Conservation (phyloP, 139 green algal genomes). For the Eudorina sp. region DNA sequence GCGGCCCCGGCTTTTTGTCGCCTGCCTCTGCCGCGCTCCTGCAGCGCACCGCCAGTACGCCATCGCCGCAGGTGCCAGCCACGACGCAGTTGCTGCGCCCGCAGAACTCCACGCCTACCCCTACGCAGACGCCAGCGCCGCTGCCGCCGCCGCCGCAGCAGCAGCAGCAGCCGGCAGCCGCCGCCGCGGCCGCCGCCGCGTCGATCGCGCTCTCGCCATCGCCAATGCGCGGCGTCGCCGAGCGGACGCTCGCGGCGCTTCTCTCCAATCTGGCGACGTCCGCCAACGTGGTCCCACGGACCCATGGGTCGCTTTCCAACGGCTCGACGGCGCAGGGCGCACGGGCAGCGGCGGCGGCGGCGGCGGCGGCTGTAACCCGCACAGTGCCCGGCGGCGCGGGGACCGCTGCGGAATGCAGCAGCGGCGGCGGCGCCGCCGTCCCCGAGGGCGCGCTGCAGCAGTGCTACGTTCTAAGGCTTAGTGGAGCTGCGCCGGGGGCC, state of each 20-base stretch:
- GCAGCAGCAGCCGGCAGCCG: not conserved
- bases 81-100: too few relatives aligned
- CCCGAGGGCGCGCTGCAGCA: not conserved
- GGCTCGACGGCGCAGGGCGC: too few relatives aligned
- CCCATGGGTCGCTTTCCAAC: too few relatives aligned
- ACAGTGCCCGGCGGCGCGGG: too few relatives aligned
- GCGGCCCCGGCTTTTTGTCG: not conserved
- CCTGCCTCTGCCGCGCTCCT: too few relatives aligned
- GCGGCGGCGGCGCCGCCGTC: not conserved
- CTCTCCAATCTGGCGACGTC: not conserved
- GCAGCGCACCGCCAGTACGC: too few relatives aligned
- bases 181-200: not conserved
- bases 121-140: too few relatives aligned
- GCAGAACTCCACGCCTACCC: too few relatives aligned
- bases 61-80: too few relatives aligned
- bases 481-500: not conserved
- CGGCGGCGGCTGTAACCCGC: too few relatives aligned
- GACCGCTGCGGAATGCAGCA: not conserved
- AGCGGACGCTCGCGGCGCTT: not conserved
- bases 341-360: too few relatives aligned
- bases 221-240: not conserved
- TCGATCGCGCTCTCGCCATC: not conserved
- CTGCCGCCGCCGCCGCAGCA: not conserved
- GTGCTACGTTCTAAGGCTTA: conserved; percentile 27
- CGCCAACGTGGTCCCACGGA: not conserved